Base-by-base conservation (phyloP, 352 stramenopile genomes). In the Phytophthora megakarya region DNA sequence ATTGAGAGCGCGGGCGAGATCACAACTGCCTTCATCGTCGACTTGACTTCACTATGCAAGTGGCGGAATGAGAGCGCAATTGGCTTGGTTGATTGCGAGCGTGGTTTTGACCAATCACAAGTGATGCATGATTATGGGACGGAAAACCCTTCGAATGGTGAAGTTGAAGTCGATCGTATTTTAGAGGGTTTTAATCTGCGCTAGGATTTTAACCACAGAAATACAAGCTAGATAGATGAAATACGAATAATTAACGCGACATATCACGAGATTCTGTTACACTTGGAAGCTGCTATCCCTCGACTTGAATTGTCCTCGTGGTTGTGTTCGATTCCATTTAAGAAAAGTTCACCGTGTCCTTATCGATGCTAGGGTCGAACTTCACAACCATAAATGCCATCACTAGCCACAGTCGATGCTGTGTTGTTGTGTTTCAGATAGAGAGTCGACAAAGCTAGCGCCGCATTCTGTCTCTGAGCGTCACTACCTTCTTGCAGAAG, bases 1-100 rank as follows among this genome's bases (percentile, higher is more conserved):
- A 89, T 62, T 8, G 84, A 93, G 5, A 70, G 45, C 26, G 78
- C 75, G n/a, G 81, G 76, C 43, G 78, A 67, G 59, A 90, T 78
- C 44, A 90, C 78, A 28, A 75, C 79, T 1, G 60, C 72, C 70
- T 90, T 90, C 65, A 81, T 86, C 18, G 13, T 59, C 16, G 8
- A 18, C 30, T 61, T 49, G 38, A 15, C 13, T 69, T 63, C 10
- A 57, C 37, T 54, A 60, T 58, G 35, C 44, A 18, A 52, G 16
- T 60, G 30, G n/a, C 32, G 32, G n/a, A 63, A 53, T 60, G 57
- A 33, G 40, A 55, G 45, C 38, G 6, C 21, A 32, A 32, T 32
- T 32, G 23, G 5, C 3, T 21, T 49, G n/a, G n/a, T 40, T 23
- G 23, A n/a, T 19, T 8, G 2, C 9, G 25, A 39, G 54, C 40